A percentile compares a stretch with the other conserved stretches of the same genome.
Evolutionary conservation across 768 basidiomycete species (phyloP).

Genomic region (Tricholoma hemisulphureum): DNA sequence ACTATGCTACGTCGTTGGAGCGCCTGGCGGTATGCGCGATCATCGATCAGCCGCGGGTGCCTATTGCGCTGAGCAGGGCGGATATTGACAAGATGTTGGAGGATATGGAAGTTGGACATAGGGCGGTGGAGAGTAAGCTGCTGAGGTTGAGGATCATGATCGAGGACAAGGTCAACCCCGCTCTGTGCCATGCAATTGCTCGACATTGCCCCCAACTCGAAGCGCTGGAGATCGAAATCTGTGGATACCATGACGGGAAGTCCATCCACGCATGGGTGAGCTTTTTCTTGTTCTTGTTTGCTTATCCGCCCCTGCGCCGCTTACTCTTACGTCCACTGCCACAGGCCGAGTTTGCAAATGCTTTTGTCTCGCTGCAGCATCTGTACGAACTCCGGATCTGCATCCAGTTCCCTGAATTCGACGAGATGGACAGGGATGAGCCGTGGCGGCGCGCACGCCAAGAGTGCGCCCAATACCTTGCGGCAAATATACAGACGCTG

Average conservation of each 20-base stretch:
- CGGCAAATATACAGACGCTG: slow-evolving; percentile 29
- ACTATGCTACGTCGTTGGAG: slow-evolving; percentile 30
- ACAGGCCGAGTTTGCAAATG: slow-evolving; percentile 34
- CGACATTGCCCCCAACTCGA: slow-evolving; percentile 36
- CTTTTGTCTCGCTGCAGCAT: slow-evolving; percentile 23
- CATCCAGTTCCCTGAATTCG: slow-evolving; percentile 38
- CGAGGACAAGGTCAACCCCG: slow-evolving; percentile 38
- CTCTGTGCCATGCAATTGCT: slow-evolving; percentile 31
- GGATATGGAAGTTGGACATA: slow-evolving; percentile 26
- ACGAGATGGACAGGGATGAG: slow-evolving; percentile 31
- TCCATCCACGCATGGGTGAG: slow-evolving; percentile 40
- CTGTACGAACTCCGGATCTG: slow-evolving; percentile 34
- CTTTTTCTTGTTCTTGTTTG: neutral
- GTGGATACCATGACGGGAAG: slow-evolving; percentile 41
- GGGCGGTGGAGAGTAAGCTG: slow-evolving; percentile 16
- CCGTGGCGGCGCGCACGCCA: slow-evolving; percentile 32
- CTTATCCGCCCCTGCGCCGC: neutral
- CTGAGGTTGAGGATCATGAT: slow-evolving; percentile 37
- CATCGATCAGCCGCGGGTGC: slow-evolving; percentile 34
- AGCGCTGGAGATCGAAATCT: slow-evolving; percentile 40
- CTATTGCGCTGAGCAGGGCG: slow-evolving; percentile 32
- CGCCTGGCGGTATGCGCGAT: slow-evolving; percentile 37
- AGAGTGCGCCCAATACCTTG: slow-evolving; percentile 37
- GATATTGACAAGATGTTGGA: slow-evolving; percentile 33
- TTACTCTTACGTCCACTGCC: slow-evolving; percentile 5